phyloP scores from a whole-genome alignment of 306 rosid genomes.

The Glycine soja region DNA sequence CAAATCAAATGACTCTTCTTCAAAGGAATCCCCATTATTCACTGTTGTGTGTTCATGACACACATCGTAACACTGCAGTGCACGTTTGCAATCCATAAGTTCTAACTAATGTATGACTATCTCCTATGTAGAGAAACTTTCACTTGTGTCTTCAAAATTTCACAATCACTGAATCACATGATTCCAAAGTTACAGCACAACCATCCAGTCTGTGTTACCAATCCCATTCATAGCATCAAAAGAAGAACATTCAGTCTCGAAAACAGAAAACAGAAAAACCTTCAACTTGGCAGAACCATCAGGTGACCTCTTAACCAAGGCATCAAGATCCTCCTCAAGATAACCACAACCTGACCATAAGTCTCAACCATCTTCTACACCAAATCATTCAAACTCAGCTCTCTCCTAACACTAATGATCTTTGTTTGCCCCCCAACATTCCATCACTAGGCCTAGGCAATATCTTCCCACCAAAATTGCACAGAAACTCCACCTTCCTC shows the following conservation, averaged over 20 bases:
- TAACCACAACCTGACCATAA: slow-evolving; percentile 76
- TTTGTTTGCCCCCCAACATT: slow-evolving; percentile 91
- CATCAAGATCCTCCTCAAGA: slow-evolving; percentile 95
- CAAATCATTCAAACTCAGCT: slow-evolving; percentile 68
- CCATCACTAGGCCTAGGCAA: slow-evolving; percentile 91
- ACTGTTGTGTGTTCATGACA: slow-evolving; percentile 16
- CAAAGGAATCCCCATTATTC: slow-evolving; percentile 10
- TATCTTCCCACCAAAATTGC: slow-evolving; percentile 92
- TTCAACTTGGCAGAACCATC: slow-evolving; percentile 85
- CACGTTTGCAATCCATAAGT: neutral
- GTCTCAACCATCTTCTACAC: slow-evolving; percentile 73
- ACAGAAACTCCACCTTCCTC: slow-evolving; percentile 78
- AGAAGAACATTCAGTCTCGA: slow-evolving; percentile 60
- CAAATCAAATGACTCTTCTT: slow-evolving; percentile 27
- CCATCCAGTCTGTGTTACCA: no score
- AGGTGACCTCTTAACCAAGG: slow-evolving; percentile 71
- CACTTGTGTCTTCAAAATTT: no score
- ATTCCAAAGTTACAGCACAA: no score
- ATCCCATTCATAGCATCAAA: no score
- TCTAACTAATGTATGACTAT: no score
- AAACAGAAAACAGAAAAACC: slow-evolving; percentile 75
- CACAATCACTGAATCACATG: no score
- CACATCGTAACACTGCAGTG: neutral
- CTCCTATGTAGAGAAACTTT: no score
- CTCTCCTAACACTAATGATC: slow-evolving; percentile 78